Evolutionary conservation across 352 stramenopile genomes (phyloP).

Genomic region (Stephanocyclus meneghinianus): DNA sequence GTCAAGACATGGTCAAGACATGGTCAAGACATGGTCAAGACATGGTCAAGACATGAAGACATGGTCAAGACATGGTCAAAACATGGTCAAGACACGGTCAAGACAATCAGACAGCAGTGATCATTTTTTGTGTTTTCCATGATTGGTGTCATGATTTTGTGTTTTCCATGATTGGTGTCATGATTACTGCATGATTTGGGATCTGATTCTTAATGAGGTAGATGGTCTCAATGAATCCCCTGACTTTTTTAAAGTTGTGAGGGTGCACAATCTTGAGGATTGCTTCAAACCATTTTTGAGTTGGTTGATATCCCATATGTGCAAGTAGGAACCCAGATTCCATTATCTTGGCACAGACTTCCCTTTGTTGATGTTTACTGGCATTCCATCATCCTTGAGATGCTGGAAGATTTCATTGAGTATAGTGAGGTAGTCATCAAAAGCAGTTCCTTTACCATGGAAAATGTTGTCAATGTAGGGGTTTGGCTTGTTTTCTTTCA

Average conservation of each 20-base stretch:
- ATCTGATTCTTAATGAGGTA: slow-evolving; percentile 53
- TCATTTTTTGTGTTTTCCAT: slow-evolving; percentile 7
- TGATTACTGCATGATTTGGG: slow-evolving; percentile 1
- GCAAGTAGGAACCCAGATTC: slow-evolving; percentile 15
- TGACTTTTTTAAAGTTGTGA: slow-evolving; percentile 31
- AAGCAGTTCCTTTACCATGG: slow-evolving; percentile 5
- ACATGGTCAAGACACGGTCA: no score
- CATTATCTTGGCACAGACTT: slow-evolving; percentile 9
- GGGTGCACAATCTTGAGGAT: slow-evolving; percentile 34
- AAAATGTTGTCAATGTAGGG: slow-evolving; percentile 22
- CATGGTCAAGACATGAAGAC: no score
- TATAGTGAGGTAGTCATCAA: slow-evolving; percentile 11
- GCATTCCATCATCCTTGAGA: slow-evolving; percentile 10
- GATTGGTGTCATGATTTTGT: slow-evolving; percentile 20
- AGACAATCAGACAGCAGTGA: no score
- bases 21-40: no score
- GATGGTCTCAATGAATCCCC: slow-evolving; percentile 32
- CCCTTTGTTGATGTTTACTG: slow-evolving; percentile 19
- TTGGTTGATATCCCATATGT: neutral
- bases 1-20: no score
- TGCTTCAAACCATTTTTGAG: slow-evolving; percentile 12
- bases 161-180: slow-evolving; percentile 13
- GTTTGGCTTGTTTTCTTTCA: neutral
- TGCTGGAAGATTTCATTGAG: slow-evolving; percentile 8
- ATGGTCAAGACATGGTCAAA: no score